Evolutionary conservation across 1,284 basidiomycete species (phyloP).

Genomic region (Anthracocystis walkeri): DNA sequence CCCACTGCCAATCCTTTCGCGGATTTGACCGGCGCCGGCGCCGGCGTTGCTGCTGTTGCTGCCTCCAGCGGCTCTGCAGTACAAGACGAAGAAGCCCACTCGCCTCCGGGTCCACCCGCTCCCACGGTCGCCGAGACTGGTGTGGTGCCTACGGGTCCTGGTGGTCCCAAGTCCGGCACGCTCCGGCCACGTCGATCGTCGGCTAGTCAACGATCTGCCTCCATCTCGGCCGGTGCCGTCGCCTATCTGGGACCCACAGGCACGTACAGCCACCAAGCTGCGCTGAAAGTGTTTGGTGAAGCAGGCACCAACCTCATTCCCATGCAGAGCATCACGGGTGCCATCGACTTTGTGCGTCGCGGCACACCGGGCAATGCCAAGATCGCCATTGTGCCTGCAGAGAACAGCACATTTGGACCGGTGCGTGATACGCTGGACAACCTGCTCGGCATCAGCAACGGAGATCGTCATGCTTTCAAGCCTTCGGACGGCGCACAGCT

Average conservation of each 20-base stretch:
- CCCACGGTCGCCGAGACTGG: constrained; percentile 58
- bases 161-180: constrained; percentile 55
- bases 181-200: constrained; percentile 46
- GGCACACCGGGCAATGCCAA: constrained; percentile 49
- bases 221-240: constrained; percentile 47
- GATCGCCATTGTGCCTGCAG: constrained; percentile 48
- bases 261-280: constrained; percentile 52
- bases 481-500: constrained; percentile 29
- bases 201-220: constrained; percentile 40
- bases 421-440: constrained; percentile 47
- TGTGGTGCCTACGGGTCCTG: constrained; percentile 44
- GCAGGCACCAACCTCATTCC: constrained; percentile 44
- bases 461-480: constrained; percentile 38
- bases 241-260: constrained; percentile 51
- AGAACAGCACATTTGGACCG: constrained; percentile 52
- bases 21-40: constrained; percentile 10
- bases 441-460: constrained; percentile 44
- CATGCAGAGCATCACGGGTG: constrained; percentile 50
- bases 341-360: constrained; percentile 53
- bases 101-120: constrained; percentile 31
- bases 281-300: constrained; percentile 46
- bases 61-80: constrained; percentile 1
- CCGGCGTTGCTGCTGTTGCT: neutral
- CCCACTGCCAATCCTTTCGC: constrained; percentile 36
- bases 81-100: constrained; percentile 14